A percentile compares a stretch with the other conserved stretches of the same genome.
phyloP scores from a whole-genome alignment of 805 yeast genomes.

The Candida tallmaniae region DNA sequence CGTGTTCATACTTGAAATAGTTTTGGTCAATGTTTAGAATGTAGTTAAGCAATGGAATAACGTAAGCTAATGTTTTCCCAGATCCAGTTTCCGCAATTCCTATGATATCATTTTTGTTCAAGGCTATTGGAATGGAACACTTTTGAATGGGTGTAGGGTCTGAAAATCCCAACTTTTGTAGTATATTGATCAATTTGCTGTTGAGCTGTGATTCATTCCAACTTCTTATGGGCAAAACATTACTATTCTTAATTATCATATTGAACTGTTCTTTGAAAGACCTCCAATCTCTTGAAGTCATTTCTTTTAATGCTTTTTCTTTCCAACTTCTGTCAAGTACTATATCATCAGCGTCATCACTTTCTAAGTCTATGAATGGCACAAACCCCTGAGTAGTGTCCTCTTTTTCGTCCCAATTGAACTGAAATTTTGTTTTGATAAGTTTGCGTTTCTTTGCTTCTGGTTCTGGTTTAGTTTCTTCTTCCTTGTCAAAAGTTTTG shows the following conservation, averaged over 20 bases:
- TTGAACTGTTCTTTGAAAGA: constrained; percentile 74
- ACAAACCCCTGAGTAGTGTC: constrained; percentile 52
- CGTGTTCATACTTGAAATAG: constrained; percentile 32
- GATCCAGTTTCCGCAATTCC: constrained; percentile 98
- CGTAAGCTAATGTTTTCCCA: constrained; percentile 85
- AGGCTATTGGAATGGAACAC: constrained; percentile 74
- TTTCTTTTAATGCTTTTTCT: constrained; percentile 53
- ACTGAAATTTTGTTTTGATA: constrained; percentile 60
- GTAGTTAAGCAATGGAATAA: constrained; percentile 65
- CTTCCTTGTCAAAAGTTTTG: neutral
- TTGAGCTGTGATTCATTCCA: constrained; percentile 61
- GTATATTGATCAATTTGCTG: constrained; percentile 17
- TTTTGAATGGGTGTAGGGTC: constrained; percentile 91
- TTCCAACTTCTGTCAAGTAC: constrained; percentile 52
- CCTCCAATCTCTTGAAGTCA: constrained; percentile 89
- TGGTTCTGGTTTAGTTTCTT: neutral
- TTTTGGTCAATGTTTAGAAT: constrained; percentile 33
- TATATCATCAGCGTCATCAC: constrained; percentile 8
- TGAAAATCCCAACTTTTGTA: constrained; percentile 43
- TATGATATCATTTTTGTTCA: constrained; percentile 58
- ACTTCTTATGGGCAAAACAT: constrained; percentile 56
- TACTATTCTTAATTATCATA: constrained; percentile 54
- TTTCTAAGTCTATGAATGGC: constrained; percentile 28
- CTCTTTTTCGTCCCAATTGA: constrained; percentile 66
- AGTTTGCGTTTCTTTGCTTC: constrained; percentile 3